These are phyloP conservation scores for Datura wrightii DNA, from an alignment of 257 asterid species.

Conservation along the genomic window DNA sequence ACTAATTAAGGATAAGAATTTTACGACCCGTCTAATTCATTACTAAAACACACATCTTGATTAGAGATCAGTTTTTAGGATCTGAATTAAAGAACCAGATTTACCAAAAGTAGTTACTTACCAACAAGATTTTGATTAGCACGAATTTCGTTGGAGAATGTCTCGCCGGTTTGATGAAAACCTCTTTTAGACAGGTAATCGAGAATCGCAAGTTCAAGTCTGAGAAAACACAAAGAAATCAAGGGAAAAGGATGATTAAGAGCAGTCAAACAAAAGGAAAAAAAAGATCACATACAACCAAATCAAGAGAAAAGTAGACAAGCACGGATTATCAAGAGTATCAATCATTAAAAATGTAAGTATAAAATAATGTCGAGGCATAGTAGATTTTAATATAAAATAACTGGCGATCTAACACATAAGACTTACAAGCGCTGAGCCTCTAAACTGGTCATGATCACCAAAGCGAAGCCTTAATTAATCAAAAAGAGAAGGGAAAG, in stretches of 20 bases:
- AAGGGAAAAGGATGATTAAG: constrained; percentile 18
- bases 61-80: not conserved
- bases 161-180: constrained; percentile 43
- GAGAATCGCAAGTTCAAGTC: constrained; percentile 48
- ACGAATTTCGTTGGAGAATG: constrained; percentile 44
- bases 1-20: not conserved
- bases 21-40: not conserved
- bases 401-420: not conserved
- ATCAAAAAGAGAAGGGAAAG: not conserved
- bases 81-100: not conserved
- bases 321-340: not conserved
- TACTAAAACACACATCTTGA: not conserved
- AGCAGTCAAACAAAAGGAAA: not conserved
- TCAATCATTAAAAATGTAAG: constrained; percentile 10
- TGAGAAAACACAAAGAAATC: constrained; percentile 34
- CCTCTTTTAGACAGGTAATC: constrained; percentile 48
- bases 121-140: constrained; percentile 40
- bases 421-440: constrained; percentile 13
- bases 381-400: not conserved
- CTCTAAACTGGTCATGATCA: not conserved
- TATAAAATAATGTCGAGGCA: not conserved
- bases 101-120: constrained; percentile 27
- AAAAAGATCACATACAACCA: not conserved
- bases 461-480: constrained; percentile 8
- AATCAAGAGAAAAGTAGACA: constrained; percentile 13